phyloP scores from a whole-genome alignment of 768 basidiomycete species.

The Naganishia antarctica region DNA sequence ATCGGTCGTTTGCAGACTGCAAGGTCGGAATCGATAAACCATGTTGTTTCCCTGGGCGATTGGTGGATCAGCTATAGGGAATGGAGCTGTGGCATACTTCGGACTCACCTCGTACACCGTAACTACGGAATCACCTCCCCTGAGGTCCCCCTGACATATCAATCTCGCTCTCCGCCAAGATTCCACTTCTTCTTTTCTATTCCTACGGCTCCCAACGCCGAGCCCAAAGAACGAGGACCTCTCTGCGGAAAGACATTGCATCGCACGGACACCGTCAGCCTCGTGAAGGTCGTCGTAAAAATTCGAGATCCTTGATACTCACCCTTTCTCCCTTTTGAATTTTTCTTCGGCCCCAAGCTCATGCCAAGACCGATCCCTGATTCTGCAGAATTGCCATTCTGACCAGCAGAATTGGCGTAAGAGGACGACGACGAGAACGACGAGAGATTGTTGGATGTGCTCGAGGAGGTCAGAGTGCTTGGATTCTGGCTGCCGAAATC shows the following conservation, averaged over 20 bases:
- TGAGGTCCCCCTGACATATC: slow-evolving; percentile 2
- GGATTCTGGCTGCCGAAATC: neutral
- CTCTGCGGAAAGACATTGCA: too few species aligned
- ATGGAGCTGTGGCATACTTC: too few species aligned
- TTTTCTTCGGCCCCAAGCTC: neutral
- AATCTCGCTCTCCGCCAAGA: slow-evolving; percentile 15
- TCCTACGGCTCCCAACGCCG: slow-evolving; percentile 2
- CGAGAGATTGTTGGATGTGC: neutral
- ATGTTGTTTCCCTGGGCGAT: neutral
- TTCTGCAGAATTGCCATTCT: neutral
- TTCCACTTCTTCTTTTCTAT: slow-evolving; percentile 8
- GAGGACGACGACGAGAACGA: neutral
- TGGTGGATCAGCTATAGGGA: too few species aligned
- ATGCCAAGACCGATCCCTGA: neutral
- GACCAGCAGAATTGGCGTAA: neutral
- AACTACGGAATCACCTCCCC: slow-evolving; percentile 7
- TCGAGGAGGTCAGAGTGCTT: neutral
- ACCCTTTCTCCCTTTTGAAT: slow-evolving; percentile 5
- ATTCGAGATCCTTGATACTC: neutral
- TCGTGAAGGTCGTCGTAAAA: neutral
- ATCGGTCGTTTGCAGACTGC: slow-evolving; percentile 1
- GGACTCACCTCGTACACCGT: slow-evolving; percentile 9
- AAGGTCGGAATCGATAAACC: slow-evolving; percentile 2
- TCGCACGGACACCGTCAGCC: too few species aligned
- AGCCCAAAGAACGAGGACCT: slow-evolving; percentile 10